Percentiles rank a stretch among this genome's conserved stretches.
Evolutionary conservation across 2,329 filamentous ascomycete genomes (phyloP).

Genomic region (Alternaria atra): DNA sequence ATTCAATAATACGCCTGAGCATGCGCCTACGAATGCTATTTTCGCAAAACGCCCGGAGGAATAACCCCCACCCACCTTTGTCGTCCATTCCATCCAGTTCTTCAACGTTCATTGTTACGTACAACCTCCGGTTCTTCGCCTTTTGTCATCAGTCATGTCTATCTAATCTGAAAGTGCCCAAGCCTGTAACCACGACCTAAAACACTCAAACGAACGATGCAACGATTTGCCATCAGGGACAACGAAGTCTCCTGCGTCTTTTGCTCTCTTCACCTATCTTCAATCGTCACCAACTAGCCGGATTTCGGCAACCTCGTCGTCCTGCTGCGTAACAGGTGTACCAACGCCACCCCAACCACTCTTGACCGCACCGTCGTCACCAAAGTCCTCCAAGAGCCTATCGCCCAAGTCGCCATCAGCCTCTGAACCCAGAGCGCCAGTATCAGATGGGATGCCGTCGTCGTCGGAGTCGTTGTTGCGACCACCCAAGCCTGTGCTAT

Average conservation of each 20-base stretch:
- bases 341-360: slow-evolving; percentile 7
- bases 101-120: background rate
- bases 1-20: background rate
- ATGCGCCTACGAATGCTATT: slow-evolving; percentile 5
- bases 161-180: slow-evolving; percentile 4
- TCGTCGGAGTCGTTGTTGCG: slow-evolving; percentile 19
- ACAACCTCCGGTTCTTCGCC: background rate
- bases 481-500: slow-evolving; percentile 11
- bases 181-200: background rate
- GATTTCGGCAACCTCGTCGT: slow-evolving; percentile 17
- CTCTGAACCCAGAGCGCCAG: slow-evolving; percentile 8
- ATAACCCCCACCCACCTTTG: background rate
- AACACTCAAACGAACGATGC: background rate
- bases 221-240: background rate
- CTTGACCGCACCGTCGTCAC: slow-evolving; percentile 8
- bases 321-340: slow-evolving; percentile 12
- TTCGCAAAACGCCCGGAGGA: slow-evolving; percentile 1
- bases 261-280: background rate
- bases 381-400: slow-evolving; percentile 16
- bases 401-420: slow-evolving; percentile 7
- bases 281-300: slow-evolving; percentile 9
- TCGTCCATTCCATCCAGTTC: background rate
- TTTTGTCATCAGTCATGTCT: slow-evolving; percentile 1
- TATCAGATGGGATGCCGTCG: slow-evolving; percentile 11
- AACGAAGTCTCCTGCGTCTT: background rate